Evolutionary conservation across 2,329 filamentous ascomycete species (phyloP), one percentile per base, ranked within the genome.

Genomic region (Nothophoma quercina): DNA sequence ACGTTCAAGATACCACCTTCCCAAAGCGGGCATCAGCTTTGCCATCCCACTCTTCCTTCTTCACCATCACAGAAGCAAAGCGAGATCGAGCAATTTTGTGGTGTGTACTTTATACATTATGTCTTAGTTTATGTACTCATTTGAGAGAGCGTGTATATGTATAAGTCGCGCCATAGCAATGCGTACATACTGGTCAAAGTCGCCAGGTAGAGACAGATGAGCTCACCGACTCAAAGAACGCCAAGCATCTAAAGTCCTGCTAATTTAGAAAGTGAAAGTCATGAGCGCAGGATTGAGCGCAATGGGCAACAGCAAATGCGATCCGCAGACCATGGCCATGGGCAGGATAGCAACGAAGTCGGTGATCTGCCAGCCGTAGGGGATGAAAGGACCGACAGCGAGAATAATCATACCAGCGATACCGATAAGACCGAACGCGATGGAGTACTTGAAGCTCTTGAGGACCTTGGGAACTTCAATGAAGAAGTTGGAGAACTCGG

Each of bases 401-500:
- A 90, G 74, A 51, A 90, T 78, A 61, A 89, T 75, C 79, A 90
- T 89, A 62, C 74, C 83, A 16, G 75, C 74, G 50, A 89, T 85
- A 59, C 83, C 82, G 29, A 84, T 18, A 16, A 85, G 67, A 5
- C 87, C 81, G 62, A 90, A 87, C 32, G 84, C 63, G 72, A 91
- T 88, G 48, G 81, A 88, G 73, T 83, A 89, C 77, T 88, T 91
- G 80, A 92, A 92, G 75, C 85, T 86, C 77, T 87, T 88, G 48
- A 93, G 73, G 40, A 93, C 88, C 72, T 88, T 90, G 35, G 89
- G 89, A 16, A 92, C 84, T 71, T 93, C 90, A 56, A 90, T 90
- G 77, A 92, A 93, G 76, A 93, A 93, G 76, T 91, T 91, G 39
- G 88, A 89, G 70, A 89, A 88, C 68, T 91, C 88, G 43, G 85